Evolutionary conservation across 257 asterid genomes (phyloP).

Genomic region (Paraleonurus japonicus): DNA sequence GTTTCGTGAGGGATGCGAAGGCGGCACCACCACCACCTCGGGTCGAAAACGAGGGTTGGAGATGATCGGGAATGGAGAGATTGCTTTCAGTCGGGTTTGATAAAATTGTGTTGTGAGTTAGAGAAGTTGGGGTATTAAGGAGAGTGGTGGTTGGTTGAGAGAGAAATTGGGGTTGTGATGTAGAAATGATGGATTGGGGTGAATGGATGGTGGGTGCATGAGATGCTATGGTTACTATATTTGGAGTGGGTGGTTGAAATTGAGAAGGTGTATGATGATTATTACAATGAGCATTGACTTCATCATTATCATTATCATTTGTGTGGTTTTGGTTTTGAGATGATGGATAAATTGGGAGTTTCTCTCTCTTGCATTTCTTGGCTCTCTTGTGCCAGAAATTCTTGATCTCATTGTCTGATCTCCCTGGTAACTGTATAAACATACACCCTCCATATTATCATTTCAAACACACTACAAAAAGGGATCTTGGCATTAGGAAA

Average conservation of each 20-base stretch:
- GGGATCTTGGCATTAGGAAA: too few relatives aligned
- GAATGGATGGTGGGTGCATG: slow-evolving; percentile 7
- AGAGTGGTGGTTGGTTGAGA: slow-evolving; percentile 17
- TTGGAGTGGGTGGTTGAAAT: slow-evolving; percentile 17
- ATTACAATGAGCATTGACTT: not conserved
- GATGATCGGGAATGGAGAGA: not conserved
- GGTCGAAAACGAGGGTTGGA: slow-evolving; percentile 5
- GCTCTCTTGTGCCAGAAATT: slow-evolving; percentile 64
- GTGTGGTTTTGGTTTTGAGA: slow-evolving; percentile 6
- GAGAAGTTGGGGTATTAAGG: slow-evolving; percentile 22
- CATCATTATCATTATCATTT: not conserved
- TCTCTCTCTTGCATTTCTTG: slow-evolving; percentile 45
- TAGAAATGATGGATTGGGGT: slow-evolving; percentile 20
- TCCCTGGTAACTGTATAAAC: slow-evolving; percentile 51
- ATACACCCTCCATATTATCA: not conserved
- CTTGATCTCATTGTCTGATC: slow-evolving; percentile 65
- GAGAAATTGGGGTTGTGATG: slow-evolving; percentile 8
- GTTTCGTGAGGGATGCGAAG: slow-evolving; percentile 18
- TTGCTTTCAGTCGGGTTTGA: not conserved
- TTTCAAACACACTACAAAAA: not conserved
- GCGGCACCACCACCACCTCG: not conserved
- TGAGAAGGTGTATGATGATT: not conserved
- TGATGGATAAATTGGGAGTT: slow-evolving; percentile 39
- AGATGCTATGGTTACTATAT: not conserved
- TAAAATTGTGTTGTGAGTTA: slow-evolving; percentile 17